Evolutionary conservation across 2,329 filamentous ascomycete species (phyloP).

Genomic region (Chrysosporium keratinophilum): DNA sequence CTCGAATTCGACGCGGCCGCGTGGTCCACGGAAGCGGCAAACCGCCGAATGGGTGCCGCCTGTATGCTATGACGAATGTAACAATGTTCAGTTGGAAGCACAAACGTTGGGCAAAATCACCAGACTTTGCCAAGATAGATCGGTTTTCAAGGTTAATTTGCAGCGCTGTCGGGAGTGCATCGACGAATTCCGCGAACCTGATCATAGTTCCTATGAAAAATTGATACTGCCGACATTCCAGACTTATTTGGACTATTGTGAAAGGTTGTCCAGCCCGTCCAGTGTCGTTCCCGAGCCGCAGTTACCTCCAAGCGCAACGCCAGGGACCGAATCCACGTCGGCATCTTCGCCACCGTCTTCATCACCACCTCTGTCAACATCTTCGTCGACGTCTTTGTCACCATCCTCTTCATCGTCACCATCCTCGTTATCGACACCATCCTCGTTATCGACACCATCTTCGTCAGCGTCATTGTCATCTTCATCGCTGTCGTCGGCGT

Average conservation of each 20-base stretch:
- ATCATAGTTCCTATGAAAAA: background rate
- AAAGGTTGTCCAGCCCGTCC: background rate
- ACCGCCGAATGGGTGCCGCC: constrained; percentile 32
- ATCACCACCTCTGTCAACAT: background rate
- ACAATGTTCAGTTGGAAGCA: constrained; percentile 41
- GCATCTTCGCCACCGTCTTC: background rate
- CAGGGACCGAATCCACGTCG: background rate
- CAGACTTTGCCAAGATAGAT: constrained; percentile 37
- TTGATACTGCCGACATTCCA: constrained; percentile 29
- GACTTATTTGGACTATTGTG: constrained; percentile 43
- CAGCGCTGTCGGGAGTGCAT: constrained; percentile 39
- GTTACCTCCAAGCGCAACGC: background rate
- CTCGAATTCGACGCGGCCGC: constrained; percentile 13
- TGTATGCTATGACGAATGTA: constrained; percentile 46
- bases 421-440: background rate
- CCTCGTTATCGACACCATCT: background rate
- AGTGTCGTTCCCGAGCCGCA: constrained; percentile 2
- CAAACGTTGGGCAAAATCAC: constrained; percentile 40
- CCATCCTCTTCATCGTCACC: background rate
- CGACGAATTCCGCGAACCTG: constrained; percentile 14
- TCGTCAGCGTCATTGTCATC: background rate
- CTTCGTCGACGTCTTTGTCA: background rate
- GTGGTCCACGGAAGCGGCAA: constrained; percentile 28
- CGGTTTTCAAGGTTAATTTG: constrained; percentile 35
- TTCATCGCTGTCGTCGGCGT: background rate